Base-by-base conservation (phyloP, 805 yeast species). In the Huiozyma naganishii region DNA sequence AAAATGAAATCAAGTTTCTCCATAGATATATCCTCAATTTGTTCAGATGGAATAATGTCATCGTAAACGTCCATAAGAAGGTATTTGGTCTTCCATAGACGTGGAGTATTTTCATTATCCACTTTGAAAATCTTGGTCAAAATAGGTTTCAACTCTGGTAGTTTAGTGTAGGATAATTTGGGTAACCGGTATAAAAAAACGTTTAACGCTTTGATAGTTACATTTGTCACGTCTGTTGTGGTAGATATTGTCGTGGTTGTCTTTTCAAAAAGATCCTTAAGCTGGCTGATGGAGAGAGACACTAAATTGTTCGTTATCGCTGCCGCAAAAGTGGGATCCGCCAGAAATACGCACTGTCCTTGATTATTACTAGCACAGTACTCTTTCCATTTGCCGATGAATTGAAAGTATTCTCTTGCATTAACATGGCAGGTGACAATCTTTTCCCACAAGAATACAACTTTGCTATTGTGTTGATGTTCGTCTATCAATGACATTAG, bases 341-440 rank as follows among this genome's bases (percentile, higher is more conserved):
- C 51, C 5, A 56, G 33, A 44, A 59, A 57, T n/a, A 49, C 35
- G 4, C 13, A 27, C 6, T 32, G 36, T 1, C 34, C 43, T 1
- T 28, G 10, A 36, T 36, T 42, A 39, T 49, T 17, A 11, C 29
- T 40, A 7, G 37, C 28, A 37, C 52, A 49, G 40, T 55, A 58
- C 0, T 38, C 40, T 11, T 63, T 58, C 78, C 82, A 79, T 9
- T 69, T 49, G 6, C 64, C 57, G 41, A 76, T 64, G 49, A 81
- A 81, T 4, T 62, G 54, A 3, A 59, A 60, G 28, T 76, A 62
- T 43, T 80, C 86, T 67, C 89, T 74, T 4, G 79, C 79, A 50
- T 67, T 73, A 8, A 69, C 63, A 54, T 70, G 74, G 23, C 80
- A 73, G 11, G 65, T 61, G 1, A 73, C 58, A n/a, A 76, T 42